These are phyloP conservation scores for Fusarium palustre DNA, from an alignment of 2,329 filamentous ascomycete genomes.

Conservation along the genomic window DNA sequence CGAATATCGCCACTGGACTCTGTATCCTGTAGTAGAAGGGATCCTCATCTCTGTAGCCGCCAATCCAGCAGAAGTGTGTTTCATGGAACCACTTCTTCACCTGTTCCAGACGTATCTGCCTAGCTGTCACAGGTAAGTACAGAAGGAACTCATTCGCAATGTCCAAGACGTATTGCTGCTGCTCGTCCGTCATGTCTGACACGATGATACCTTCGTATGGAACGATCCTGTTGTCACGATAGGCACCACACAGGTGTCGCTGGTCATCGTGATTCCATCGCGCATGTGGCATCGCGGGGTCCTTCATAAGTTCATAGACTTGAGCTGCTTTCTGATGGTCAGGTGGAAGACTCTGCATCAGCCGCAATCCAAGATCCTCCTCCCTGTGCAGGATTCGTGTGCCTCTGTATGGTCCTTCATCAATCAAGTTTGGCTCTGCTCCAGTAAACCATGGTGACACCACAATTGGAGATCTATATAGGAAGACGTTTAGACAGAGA, in stretches of 20 bases:
- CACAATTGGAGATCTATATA: conserved; percentile 73
- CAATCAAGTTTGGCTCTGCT: conserved; percentile 82
- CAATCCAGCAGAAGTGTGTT: conserved; percentile 86
- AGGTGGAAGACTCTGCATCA: conserved; percentile 73
- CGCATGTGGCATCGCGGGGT: conserved; percentile 73
- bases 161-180: conserved; percentile 53
- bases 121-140: conserved; percentile 71
- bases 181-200: conserved; percentile 57
- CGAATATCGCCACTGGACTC: conserved; percentile 77
- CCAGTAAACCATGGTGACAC: conserved; percentile 82
- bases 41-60: conserved; percentile 72
- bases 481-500: conserved; percentile 77
- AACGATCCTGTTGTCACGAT: conserved; percentile 80
- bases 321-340: conserved; percentile 63
- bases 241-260: conserved; percentile 81
- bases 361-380: conserved; percentile 70
- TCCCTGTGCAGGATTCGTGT: conserved; percentile 75
- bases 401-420: conserved; percentile 70
- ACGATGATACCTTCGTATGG: conserved; percentile 77
- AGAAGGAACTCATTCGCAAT: conserved; percentile 69
- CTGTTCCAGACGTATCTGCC: conserved; percentile 65
- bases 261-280: conserved; percentile 87
- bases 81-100: conserved; percentile 69
- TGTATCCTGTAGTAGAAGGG: conserved; percentile 84
- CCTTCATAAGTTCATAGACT: conserved; percentile 69